A percentile compares a stretch with the other conserved stretches of the same genome.
Evolutionary conservation across 495 filamentous ascomycete species (phyloP).

Genomic region (Penicillium crystallinum): DNA sequence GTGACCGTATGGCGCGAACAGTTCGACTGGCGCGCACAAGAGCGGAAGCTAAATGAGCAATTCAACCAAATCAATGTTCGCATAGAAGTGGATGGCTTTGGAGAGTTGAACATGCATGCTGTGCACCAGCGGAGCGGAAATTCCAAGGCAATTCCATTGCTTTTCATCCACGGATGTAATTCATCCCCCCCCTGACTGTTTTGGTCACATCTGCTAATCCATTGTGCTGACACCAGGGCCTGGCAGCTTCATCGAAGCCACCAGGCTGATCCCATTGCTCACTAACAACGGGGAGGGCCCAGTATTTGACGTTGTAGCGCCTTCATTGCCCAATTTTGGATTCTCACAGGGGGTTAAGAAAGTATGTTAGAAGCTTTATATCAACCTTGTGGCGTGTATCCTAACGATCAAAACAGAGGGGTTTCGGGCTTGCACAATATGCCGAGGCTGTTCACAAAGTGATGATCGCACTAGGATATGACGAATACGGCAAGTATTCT

Average conservation of each 20-base stretch:
- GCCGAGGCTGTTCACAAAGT: conserved; percentile 40
- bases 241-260: conserved; percentile 63
- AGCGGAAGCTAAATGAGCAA: conserved; percentile 36
- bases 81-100: conserved; percentile 33
- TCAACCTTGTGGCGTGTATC: not conserved
- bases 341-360: conserved; percentile 54
- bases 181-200: not conserved
- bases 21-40: conserved; percentile 47
- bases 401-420: conserved; percentile 23
- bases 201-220: not conserved
- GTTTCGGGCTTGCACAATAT: conserved; percentile 40
- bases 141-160: conserved; percentile 50
- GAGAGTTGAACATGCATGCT: conserved; percentile 40
- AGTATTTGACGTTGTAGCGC: conserved; percentile 63
- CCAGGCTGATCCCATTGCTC: conserved; percentile 56
- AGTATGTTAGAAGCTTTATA: conserved; percentile 16
- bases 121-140: conserved; percentile 52
- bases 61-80: conserved; percentile 35
- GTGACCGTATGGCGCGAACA: conserved; percentile 39
- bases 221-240: conserved; percentile 46
- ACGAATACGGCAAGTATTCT: conserved; percentile 33
- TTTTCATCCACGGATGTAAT: conserved; percentile 59
- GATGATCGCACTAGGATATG: conserved; percentile 40
- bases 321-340: conserved; percentile 68
- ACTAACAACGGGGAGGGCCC: conserved; percentile 41